Conservation (phyloP, 139 green algal genomes). For the Asterochloris sp. region DNA sequence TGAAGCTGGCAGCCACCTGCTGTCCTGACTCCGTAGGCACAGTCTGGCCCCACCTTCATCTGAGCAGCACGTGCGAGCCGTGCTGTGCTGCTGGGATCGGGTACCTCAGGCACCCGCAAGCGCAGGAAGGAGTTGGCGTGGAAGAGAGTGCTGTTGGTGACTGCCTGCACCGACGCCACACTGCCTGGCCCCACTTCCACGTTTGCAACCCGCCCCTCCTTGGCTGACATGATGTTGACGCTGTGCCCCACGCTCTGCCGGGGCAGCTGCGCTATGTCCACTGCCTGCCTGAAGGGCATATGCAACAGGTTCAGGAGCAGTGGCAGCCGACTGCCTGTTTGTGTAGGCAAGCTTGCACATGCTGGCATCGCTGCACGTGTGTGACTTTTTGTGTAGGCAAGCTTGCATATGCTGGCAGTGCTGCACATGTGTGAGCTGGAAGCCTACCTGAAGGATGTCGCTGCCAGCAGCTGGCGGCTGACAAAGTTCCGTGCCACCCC, state of each 20-base stretch:
- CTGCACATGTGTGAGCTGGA: background rate
- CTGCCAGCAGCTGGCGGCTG: background rate
- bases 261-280: background rate
- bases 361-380: background rate
- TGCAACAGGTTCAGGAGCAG: background rate
- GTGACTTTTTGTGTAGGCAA: background rate
- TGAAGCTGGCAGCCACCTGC: background rate
- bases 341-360: background rate
- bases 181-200: conserved; percentile 32
- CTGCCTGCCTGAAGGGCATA: background rate
- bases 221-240: too few relatives aligned
- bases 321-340: background rate
- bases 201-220: conserved; percentile 3
- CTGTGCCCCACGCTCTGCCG: too few relatives aligned
- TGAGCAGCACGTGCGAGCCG: conserved; percentile 20
- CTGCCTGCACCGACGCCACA: conserved; percentile 4
- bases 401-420: background rate
- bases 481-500: background rate
- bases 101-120: conserved; percentile 10
- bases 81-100: conserved; percentile 13
- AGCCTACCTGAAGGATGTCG: background rate
- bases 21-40: too few relatives aligned
- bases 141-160: conserved; percentile 19
- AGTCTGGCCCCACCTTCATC: background rate
- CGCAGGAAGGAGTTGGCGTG: conserved; percentile 34